Evolutionary conservation across 257 asterid genomes (phyloP), one percentile per base, ranked within the genome.

Genomic region (Solanum commersonii): DNA sequence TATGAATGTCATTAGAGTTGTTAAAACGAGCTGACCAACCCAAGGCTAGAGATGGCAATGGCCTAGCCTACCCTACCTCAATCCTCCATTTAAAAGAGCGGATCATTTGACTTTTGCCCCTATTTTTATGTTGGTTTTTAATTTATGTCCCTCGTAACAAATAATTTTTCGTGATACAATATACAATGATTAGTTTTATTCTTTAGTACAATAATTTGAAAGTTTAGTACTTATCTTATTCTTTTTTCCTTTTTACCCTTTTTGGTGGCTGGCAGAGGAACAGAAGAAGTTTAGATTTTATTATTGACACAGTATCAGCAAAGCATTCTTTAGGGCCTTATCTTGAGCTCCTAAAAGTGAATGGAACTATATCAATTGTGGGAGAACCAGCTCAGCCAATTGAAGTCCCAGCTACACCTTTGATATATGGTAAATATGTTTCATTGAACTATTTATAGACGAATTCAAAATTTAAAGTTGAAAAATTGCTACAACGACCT

Each of bases 381-480:
- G 98, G 99, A 8, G 98, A 96, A 84, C 98, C 99, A 0, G 95
- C 93, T 68, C 92, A 93, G 91, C 99, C 99, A 9, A 25, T 96
- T 14, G 96, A 93, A 22, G 96, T 94, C 2, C 98, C 98, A n/a
- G 89, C 98, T 7, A 93, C 94, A 44, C 97, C 98, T 52, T 70
- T 96, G 85, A 92, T 95, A 84, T 96, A 92, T 56, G 99, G 98
- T 92, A 84, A 87, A 90, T 29, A 10, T 29, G 31, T 49, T 67
- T 18, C 5, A 1, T 10, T 20, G n/a, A 22, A 59, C 9, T 8
- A 59, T 22, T 22, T 22, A 52, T 8, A 59, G 3, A 3, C 27
- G 10, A 2, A 60, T 60, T 60, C 27, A 60, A 60, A 60, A 22
- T 22, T 22, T 60, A 22, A 22, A 60, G 29, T 60, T 23, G 13